Evolutionary conservation across 2,329 filamentous ascomycete species (phyloP).

Genomic region (Alternaria sp.): DNA sequence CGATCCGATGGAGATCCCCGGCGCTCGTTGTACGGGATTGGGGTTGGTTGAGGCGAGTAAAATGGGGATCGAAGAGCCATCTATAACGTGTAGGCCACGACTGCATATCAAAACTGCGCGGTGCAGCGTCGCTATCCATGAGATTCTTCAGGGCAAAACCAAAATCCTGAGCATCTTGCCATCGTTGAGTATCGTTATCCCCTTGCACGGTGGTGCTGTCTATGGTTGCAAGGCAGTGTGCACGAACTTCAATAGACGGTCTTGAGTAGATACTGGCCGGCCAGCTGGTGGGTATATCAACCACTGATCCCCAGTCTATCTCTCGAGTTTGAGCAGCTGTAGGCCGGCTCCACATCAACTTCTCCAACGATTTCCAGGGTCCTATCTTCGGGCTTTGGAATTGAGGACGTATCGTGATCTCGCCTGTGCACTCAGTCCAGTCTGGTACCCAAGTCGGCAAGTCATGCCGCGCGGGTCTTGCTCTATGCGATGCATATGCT

Average conservation of each 20-base stretch:
- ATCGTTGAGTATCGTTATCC: not conserved
- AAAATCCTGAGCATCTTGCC: slow-evolving; percentile 6
- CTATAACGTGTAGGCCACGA: slow-evolving; percentile 10
- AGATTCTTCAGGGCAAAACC: not conserved
- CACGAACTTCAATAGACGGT: slow-evolving; percentile 4
- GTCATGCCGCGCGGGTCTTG: not conserved
- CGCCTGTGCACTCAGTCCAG: slow-evolving; percentile 6
- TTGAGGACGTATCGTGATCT: slow-evolving; percentile 7
- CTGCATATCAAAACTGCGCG: not conserved
- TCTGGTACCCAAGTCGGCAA: slow-evolving; percentile 19
- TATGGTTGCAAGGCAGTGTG: slow-evolving; percentile 15
- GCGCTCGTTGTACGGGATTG: not conserved
- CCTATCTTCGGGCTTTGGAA: slow-evolving; percentile 11
- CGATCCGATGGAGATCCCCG: not conserved
- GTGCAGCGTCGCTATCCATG: not conserved
- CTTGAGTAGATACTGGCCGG: not conserved
- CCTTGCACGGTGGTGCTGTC: not conserved
- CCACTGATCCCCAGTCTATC: slow-evolving; percentile 5
- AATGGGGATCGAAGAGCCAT: slow-evolving; percentile 10
- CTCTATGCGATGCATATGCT: slow-evolving; percentile 9
- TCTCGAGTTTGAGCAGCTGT: not conserved
- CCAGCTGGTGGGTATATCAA: slow-evolving; percentile 7
- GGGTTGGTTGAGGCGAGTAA: not conserved
- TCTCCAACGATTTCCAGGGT: slow-evolving; percentile 15
- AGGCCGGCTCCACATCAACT: not conserved